These are phyloP conservation scores for Coniochaeta sp. DNA, from an alignment of 2,329 filamentous ascomycete species.

Conservation along the genomic window DNA sequence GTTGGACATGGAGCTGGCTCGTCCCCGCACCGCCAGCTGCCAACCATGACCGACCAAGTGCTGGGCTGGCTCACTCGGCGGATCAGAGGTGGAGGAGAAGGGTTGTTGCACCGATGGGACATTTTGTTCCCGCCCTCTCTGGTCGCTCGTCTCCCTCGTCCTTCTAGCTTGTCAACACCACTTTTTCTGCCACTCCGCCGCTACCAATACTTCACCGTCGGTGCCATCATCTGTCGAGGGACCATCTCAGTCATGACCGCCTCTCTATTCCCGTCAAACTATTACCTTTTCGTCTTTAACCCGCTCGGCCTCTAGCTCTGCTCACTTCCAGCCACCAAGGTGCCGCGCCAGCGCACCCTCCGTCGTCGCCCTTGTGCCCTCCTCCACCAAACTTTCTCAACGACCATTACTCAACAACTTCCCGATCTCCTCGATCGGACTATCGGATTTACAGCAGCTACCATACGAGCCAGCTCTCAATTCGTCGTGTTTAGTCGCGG, in stretches of 20 bases:
- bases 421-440: too few species aligned
- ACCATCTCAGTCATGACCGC: not conserved
- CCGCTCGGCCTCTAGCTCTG: not conserved
- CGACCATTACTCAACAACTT: too few species aligned
- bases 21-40: slow-evolving; percentile 3
- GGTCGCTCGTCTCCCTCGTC: not conserved
- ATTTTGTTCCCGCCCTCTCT: slow-evolving; percentile 2
- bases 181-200: not conserved
- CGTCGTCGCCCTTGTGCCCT: not conserved
- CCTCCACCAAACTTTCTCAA: not conserved
- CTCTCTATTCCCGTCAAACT: not conserved
- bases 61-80: slow-evolving; percentile 1
- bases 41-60: not conserved
- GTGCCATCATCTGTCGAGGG: not conserved
- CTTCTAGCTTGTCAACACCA: slow-evolving; percentile 2
- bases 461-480: too few species aligned
- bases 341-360: not conserved
- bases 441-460: too few species aligned
- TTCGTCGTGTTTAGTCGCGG: too few species aligned
- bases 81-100: too few species aligned
- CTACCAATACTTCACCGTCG: not conserved
- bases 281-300: not conserved
- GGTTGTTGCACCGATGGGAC: not conserved
- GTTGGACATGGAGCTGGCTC: not conserved
- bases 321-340: not conserved